These are phyloP conservation scores for Capronia americana DNA, from an alignment of 2,329 filamentous ascomycete species.

Conservation along the genomic window DNA sequence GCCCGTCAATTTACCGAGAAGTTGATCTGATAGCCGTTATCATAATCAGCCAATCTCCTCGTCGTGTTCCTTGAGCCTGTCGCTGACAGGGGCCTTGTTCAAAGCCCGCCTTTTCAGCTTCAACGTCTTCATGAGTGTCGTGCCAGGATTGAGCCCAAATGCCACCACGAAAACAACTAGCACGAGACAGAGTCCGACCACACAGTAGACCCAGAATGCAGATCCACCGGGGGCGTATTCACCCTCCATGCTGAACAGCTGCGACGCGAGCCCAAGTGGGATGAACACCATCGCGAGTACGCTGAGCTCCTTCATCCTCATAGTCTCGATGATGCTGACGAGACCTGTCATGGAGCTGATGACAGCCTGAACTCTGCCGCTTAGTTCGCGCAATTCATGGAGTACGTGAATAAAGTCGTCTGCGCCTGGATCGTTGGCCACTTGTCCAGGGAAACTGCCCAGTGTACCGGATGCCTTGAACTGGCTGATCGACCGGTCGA, in stretches of 20 bases:
- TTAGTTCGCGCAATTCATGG: conserved; percentile 10
- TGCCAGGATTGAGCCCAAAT: conserved; percentile 11
- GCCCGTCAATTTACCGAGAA: background rate
- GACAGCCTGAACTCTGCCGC: conserved; percentile 1
- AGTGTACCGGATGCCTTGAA: conserved; percentile 5
- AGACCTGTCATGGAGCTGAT: conserved; percentile 10
- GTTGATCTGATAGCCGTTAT: background rate
- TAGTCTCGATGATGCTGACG: conserved; percentile 14
- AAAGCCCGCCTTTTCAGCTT: conserved; percentile 39
- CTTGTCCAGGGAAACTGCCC: conserved; percentile 8
- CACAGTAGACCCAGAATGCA: conserved; percentile 13
- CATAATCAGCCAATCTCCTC: background rate
- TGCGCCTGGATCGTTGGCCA: background rate
- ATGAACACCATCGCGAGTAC: conserved; percentile 17
- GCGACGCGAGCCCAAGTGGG: conserved; percentile 1
- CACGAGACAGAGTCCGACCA: conserved; percentile 9
- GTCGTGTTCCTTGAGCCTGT: background rate
- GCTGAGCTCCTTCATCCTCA: conserved; percentile 10
- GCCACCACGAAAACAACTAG: conserved; percentile 12
- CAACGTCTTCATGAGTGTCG: background rate
- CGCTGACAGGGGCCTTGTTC: conserved; percentile 38
- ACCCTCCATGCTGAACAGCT: conserved; percentile 10
- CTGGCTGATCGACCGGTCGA: conserved; percentile 2
- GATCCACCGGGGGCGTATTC: conserved; percentile 1
- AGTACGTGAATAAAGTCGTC: conserved; percentile 12